Evolutionary conservation across 176 grass and related monocot genomes (phyloP), one percentile per base, ranked within the genome.

Genomic region (Thinopyrum elongatum): DNA sequence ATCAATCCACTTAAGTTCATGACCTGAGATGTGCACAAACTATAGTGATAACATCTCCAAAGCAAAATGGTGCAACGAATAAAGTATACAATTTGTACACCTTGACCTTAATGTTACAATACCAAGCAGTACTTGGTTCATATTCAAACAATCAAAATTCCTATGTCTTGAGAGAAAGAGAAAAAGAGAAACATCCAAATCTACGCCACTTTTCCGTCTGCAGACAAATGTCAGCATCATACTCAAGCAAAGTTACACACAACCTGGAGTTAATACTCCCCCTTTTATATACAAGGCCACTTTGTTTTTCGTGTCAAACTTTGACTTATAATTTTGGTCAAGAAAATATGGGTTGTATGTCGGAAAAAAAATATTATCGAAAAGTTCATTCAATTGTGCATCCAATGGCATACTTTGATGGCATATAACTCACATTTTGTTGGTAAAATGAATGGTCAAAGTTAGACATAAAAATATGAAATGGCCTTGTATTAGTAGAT

Each of bases 191-290:
- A 62, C 35, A 46, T 31, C 3, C 7, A 21, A 78, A 72, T 33
- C 27, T 72, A 86, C 35, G 15, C 28, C 4, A 59, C n/a, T 35
- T 4, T 69, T 51, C 2, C 19, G 51, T 72, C 26, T 28, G 16
- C 67, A 68, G 15, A 80, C 73, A 59, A 85, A 58, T 49, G 38
- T 12, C 27, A 36, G 16, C 7, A 59, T 89, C 61, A 62, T 36
- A 80, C 5, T 66, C 69, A 51, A 47, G 35, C 42, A 74, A 75
- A 7, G 57, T 1, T 80, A 72, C 38, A 67, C 15, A 22, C 12
- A 16, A 7, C 14, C n/a, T 81, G 21, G 71, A 60, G 34, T n/a
- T 36, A 79, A 49, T 72, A 69, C 41, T 42, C 41, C 41, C 41
- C 12, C 41, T 42, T 42, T 42, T 42, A 42, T 42, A 42, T 42